Evolutionary conservation across 306 rosid species (phyloP), one percentile per base, ranked within the genome.

Genomic region (Quillaja saponaria): DNA sequence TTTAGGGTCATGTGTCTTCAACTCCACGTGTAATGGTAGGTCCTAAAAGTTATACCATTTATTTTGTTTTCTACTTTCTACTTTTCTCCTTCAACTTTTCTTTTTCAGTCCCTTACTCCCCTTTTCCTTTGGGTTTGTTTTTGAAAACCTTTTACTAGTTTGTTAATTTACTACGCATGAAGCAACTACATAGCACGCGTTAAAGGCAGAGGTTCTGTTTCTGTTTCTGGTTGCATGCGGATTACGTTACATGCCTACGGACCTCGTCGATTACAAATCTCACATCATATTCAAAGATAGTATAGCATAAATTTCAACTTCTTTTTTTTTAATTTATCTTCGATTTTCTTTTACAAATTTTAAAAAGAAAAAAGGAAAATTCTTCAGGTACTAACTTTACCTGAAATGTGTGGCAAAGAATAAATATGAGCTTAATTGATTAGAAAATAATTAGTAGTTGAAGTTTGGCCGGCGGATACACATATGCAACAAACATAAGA

Each of bases 171-270:
- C 3, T 7, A 9, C 5, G 47, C 47, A 15, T 56, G 46, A 12
- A 57, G 47, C 31, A 11, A 46, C 47, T 37, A 56, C 34, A 2
- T n/a, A n/a, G 34, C 48, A 56, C 62, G 62, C 62, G 48, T 56
- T 34, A 37, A 56, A 56, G 47, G 47, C 37, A 13, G 61, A 63
- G 52, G 12, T 47, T 14, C 21, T 10, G 17, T 17, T 66, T 61
- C 14, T 42, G 0, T n/a, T n/a, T n/a, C n/a, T n/a, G n/a, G 17
- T 8, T 19, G 31, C 31, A 14, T 17, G 13, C 53, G 13, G 51
- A 33, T 42, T 35, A 55, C 25, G 34, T 34, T 48, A 7, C 17
- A 17, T 19, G 3, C 15, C n/a, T n/a, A n/a, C n/a, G n/a, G n/a
- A n/a, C n/a, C n/a, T n/a, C n/a, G n/a, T n/a, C n/a, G n/a, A n/a